Conservation (phyloP, 345 rosid genomes). For the Populus ilicifolia region DNA sequence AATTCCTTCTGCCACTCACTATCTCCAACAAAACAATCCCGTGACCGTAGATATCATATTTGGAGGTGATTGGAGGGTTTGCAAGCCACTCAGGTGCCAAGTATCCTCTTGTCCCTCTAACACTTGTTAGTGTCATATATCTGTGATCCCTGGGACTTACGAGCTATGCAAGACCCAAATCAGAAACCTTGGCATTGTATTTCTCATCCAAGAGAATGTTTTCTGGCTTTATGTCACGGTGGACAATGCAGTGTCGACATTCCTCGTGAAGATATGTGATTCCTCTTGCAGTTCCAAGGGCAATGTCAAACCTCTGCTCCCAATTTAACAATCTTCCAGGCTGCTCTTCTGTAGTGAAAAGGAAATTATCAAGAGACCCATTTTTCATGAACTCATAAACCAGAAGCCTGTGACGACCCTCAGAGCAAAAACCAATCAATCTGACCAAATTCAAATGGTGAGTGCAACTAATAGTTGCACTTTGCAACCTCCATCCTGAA, state of each 20-base stretch:
- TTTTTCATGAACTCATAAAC: conserved; percentile 33
- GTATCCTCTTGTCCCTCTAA: conserved; percentile 33
- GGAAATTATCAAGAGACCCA: conserved; percentile 26
- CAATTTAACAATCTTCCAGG: conserved; percentile 19
- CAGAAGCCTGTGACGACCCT: conserved; percentile 31
- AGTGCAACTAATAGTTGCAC: conserved; percentile 31
- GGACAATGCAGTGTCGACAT: conserved; percentile 36
- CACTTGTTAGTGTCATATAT: conserved; percentile 22
- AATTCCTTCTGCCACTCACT: conserved; percentile 27
- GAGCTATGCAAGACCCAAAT: conserved; percentile 35
- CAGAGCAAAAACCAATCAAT: conserved; percentile 28
- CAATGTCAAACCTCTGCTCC: conserved; percentile 19
- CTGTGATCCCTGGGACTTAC: conserved; percentile 24
- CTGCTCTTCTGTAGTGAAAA: conserved; percentile 12
- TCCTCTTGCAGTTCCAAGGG: conserved; percentile 33
- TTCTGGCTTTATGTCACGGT: conserved; percentile 33
- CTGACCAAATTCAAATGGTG: conserved; percentile 34
- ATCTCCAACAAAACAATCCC: conserved; percentile 34
- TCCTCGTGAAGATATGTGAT: conserved; percentile 34
- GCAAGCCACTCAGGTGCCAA: conserved; percentile 35
- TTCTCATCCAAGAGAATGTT: conserved; percentile 31
- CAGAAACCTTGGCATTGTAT: conserved; percentile 25
- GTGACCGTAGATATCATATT: conserved; percentile 27
- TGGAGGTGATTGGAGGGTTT: conserved; percentile 30
- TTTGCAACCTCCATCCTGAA: conserved; percentile 35